Evolutionary conservation across 208 protist genomes (phyloP).

Genomic region (Leishmania gerbilli): DNA sequence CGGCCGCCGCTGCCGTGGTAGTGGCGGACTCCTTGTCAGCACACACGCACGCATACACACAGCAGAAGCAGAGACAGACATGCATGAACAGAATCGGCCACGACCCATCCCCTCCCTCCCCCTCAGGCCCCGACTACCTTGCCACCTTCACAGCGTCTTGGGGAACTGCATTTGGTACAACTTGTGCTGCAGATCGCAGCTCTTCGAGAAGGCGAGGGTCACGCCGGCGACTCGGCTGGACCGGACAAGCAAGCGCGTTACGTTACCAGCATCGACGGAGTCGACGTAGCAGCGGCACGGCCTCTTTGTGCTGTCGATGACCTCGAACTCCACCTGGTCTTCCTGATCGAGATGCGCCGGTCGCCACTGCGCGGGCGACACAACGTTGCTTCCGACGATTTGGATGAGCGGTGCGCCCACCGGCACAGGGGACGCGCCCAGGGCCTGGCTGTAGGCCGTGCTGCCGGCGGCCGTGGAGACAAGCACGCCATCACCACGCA

Average conservation of each 20-base stretch:
- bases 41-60: not conserved
- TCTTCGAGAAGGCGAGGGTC: slow-evolving; percentile 80
- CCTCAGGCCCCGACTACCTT: not conserved
- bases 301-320: slow-evolving; percentile 81
- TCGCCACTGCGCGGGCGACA: slow-evolving; percentile 87
- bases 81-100: not conserved
- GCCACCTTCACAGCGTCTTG: slow-evolving; percentile 40
- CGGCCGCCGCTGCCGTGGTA: not conserved
- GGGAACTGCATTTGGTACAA: slow-evolving; percentile 92
- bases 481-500: slow-evolving; percentile 88
- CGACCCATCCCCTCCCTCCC: not conserved
- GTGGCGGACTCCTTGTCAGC: not conserved
- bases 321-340: slow-evolving; percentile 89
- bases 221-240: slow-evolving; percentile 85
- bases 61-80: not conserved
- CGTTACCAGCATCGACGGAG: slow-evolving; percentile 83
- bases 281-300: slow-evolving; percentile 90
- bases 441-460: slow-evolving; percentile 87
- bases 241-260: slow-evolving; percentile 82
- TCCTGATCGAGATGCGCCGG: slow-evolving; percentile 88
- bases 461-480: slow-evolving; percentile 88
- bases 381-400: slow-evolving; percentile 90
- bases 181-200: slow-evolving; percentile 90
- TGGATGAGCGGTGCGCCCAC: slow-evolving; percentile 88
- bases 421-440: slow-evolving; percentile 87